Conservation (phyloP, 768 basidiomycete genomes). For the Boletus reticuloceps region DNA sequence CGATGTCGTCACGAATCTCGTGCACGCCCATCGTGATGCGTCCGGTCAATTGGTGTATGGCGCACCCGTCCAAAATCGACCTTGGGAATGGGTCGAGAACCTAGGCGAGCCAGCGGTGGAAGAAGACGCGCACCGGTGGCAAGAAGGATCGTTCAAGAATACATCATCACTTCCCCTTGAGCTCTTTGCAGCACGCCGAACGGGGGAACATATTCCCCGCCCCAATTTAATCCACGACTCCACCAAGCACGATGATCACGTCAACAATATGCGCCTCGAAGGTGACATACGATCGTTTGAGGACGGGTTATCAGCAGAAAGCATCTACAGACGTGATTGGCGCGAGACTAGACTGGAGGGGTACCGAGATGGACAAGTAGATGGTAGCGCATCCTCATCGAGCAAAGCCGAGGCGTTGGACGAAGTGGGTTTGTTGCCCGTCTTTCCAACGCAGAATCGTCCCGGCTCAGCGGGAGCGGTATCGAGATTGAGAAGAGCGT, state of each 20-base stretch:
- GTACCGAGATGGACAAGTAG: slow-evolving; percentile 13
- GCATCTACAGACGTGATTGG: slow-evolving; percentile 73
- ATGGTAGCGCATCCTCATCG: slow-evolving; percentile 2
- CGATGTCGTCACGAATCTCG: slow-evolving; percentile 53
- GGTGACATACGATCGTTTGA: slow-evolving; percentile 58
- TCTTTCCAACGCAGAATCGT: slow-evolving; percentile 18
- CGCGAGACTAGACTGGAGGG: slow-evolving; percentile 57
- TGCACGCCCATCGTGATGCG: slow-evolving; percentile 54
- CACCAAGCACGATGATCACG: slow-evolving; percentile 19
- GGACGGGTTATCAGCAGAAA: slow-evolving; percentile 61
- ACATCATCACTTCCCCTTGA: slow-evolving; percentile 71
- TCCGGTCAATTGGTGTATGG: slow-evolving; percentile 51
- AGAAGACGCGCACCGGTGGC: slow-evolving; percentile 42
- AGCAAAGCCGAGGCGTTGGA: slow-evolving; percentile 29
- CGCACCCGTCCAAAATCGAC: slow-evolving; percentile 62
- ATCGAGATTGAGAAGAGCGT: slow-evolving; percentile 41
- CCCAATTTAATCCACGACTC: background rate
- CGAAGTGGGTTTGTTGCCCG: slow-evolving; percentile 26
- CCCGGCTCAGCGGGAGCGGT: slow-evolving; percentile 12
- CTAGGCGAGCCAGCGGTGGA: slow-evolving; percentile 48
- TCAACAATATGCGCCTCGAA: slow-evolving; percentile 29
- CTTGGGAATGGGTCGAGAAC: slow-evolving; percentile 88
- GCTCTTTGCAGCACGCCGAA: slow-evolving; percentile 60
- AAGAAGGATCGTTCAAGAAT: slow-evolving; percentile 57
- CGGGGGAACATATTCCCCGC: slow-evolving; percentile 51